Percentiles rank a stretch among this genome's conserved stretches.
These are phyloP conservation scores for Serendipita vermifera DNA, from an alignment of 768 basidiomycete species.

Conservation along the genomic window DNA sequence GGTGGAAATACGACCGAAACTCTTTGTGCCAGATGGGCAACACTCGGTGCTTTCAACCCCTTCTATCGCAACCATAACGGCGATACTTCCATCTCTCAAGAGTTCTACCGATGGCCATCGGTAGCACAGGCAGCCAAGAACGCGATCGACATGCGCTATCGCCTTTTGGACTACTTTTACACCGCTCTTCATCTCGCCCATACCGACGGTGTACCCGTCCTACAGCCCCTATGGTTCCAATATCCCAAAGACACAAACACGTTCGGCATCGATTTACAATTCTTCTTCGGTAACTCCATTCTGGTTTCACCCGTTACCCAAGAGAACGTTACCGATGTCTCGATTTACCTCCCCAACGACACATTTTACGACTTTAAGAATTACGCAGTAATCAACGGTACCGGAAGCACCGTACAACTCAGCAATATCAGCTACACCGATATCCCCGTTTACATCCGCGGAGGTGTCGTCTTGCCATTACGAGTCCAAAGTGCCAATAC, in stretches of 20 bases:
- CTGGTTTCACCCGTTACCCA: constrained; percentile 64
- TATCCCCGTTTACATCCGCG: constrained; percentile 66
- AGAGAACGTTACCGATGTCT: constrained; percentile 54
- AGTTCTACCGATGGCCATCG: constrained; percentile 70
- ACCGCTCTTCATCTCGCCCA: constrained; percentile 28
- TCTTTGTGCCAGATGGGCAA: constrained; percentile 72
- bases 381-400: constrained; percentile 38
- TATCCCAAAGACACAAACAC: constrained; percentile 59
- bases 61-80: constrained; percentile 74
- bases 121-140: constrained; percentile 61
- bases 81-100: constrained; percentile 54
- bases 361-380: constrained; percentile 23
- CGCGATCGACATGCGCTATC: constrained; percentile 58
- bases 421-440: constrained; percentile 56
- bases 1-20: constrained; percentile 62
- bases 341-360: constrained; percentile 31
- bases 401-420: constrained; percentile 25
- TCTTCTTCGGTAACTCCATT: constrained; percentile 55
- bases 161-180: constrained; percentile 54
- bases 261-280: constrained; percentile 52
- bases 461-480: constrained; percentile 50
- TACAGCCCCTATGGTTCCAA: constrained; percentile 66
- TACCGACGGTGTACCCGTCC: constrained; percentile 48
- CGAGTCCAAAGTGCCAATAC: constrained; percentile 25
- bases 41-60: constrained; percentile 61